phyloP scores from a whole-genome alignment of 2,329 filamentous ascomycete genomes.

The Cercospora sp. region DNA sequence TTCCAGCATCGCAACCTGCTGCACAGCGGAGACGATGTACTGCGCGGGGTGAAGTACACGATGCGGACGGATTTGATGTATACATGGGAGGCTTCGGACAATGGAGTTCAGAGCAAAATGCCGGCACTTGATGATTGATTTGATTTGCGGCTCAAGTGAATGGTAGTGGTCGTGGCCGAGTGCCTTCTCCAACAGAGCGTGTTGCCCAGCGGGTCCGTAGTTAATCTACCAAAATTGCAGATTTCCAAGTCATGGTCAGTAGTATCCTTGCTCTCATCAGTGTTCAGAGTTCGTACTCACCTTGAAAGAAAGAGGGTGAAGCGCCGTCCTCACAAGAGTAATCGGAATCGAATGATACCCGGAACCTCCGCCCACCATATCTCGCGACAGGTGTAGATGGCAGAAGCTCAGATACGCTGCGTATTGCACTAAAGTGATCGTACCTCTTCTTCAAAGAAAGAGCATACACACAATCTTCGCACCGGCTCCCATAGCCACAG shows the following conservation, averaged over 20 bases:
- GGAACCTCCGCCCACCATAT: slow-evolving; percentile 41
- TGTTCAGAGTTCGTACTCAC: slow-evolving; percentile 46
- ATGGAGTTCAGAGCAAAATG: slow-evolving; percentile 20
- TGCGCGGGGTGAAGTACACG: slow-evolving; percentile 56
- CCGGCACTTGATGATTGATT: slow-evolving; percentile 16
- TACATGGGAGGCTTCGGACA: slow-evolving; percentile 33
- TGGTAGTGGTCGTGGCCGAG: background rate
- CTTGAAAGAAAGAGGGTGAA: slow-evolving; percentile 54
- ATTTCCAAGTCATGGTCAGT: slow-evolving; percentile 36
- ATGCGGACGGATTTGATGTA: slow-evolving; percentile 60
- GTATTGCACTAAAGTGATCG: slow-evolving; percentile 86
- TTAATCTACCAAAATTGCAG: background rate
- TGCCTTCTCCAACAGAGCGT: background rate
- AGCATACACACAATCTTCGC: slow-evolving; percentile 80
- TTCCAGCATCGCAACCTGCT: slow-evolving; percentile 57
- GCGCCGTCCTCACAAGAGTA: slow-evolving; percentile 81
- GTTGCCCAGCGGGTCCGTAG: background rate
- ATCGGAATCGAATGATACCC: slow-evolving; percentile 88
- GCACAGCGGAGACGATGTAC: slow-evolving; percentile 58
- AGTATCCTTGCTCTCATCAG: slow-evolving; percentile 41
- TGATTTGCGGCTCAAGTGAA: background rate
- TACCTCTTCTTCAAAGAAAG: background rate
- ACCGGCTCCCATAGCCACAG: slow-evolving; percentile 79
- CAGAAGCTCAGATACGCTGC: slow-evolving; percentile 64
- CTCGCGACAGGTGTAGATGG: slow-evolving; percentile 25